Conservation (phyloP, 345 rosid genomes). For the Murraya koenigii region DNA sequence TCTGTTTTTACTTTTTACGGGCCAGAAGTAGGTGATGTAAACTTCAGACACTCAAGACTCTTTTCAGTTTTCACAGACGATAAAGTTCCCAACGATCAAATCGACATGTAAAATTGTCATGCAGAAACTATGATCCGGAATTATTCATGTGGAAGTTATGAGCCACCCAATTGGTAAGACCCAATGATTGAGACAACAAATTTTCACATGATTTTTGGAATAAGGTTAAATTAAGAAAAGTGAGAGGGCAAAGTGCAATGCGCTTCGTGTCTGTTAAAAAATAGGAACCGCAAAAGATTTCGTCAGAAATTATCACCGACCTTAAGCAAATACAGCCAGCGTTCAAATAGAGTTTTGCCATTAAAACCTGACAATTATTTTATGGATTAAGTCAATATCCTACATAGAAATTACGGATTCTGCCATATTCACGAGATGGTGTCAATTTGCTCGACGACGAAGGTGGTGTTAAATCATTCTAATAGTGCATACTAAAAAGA, state of each 20-base stretch:
- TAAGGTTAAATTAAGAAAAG: not conserved
- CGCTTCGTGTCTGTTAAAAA: not conserved
- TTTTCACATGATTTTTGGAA: not conserved
- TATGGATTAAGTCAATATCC: not conserved
- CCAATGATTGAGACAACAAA: not conserved
- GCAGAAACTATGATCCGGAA: not conserved
- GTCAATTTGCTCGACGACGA: constrained; percentile 14
- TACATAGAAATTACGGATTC: constrained; percentile 6
- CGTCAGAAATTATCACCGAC: not conserved
- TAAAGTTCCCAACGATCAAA: not conserved
- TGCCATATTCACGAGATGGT: constrained; percentile 17
- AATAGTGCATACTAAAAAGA: not conserved
- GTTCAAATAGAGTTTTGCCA: not conserved
- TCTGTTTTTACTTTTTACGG: not conserved
- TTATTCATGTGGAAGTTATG: not conserved
- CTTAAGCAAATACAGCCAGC: not conserved
- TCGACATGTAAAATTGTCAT: not conserved
- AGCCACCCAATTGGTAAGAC: not conserved
- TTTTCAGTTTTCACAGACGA: not conserved
- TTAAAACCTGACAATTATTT: not conserved
- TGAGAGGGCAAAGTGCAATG: not conserved
- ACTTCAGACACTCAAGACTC: no score
- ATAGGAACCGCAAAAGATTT: not conserved
- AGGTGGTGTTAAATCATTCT: constrained; percentile 6
- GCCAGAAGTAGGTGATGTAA: not conserved